phyloP scores from a whole-genome alignment of 2,329 filamentous ascomycete genomes.

The Venturia asperata region DNA sequence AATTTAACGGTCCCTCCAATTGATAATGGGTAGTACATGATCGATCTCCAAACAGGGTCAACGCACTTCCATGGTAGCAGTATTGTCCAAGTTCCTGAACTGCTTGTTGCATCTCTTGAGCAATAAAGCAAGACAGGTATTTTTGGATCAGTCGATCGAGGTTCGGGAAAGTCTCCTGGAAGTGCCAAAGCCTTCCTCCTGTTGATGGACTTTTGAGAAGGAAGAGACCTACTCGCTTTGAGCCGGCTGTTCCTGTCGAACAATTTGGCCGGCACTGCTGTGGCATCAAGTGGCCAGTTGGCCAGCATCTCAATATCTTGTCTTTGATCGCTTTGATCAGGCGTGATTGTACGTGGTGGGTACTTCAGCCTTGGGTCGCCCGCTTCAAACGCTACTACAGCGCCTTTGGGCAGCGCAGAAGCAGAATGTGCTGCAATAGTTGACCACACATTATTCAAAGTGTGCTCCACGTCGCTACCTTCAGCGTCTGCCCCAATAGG shows the following conservation, averaged over 20 bases:
- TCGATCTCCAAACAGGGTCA: constrained; percentile 71
- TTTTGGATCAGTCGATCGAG: constrained; percentile 56
- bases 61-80: constrained; percentile 89
- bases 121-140: constrained; percentile 71
- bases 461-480: background rate
- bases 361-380: constrained; percentile 75
- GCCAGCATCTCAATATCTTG: constrained; percentile 51
- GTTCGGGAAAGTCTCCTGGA: constrained; percentile 56
- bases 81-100: constrained; percentile 70
- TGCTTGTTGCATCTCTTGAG: constrained; percentile 45
- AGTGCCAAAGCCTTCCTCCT: constrained; percentile 58
- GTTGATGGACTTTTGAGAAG: constrained; percentile 73
- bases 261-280: constrained; percentile 44
- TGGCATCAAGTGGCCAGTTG: constrained; percentile 58
- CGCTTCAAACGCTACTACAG: constrained; percentile 64
- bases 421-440: constrained; percentile 31
- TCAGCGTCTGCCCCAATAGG: background rate
- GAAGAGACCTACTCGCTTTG: constrained; percentile 57
- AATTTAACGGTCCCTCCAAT: constrained; percentile 75
- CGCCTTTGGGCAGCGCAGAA: constrained; percentile 60
- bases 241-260: constrained; percentile 64
- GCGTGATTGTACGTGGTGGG: constrained; percentile 54
- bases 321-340: constrained; percentile 21
- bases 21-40: constrained; percentile 75
- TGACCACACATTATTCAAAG: background rate